These are phyloP conservation scores for Metschnikowia hibisci DNA, from an alignment of 805 yeast species.

Conservation along the genomic window DNA sequence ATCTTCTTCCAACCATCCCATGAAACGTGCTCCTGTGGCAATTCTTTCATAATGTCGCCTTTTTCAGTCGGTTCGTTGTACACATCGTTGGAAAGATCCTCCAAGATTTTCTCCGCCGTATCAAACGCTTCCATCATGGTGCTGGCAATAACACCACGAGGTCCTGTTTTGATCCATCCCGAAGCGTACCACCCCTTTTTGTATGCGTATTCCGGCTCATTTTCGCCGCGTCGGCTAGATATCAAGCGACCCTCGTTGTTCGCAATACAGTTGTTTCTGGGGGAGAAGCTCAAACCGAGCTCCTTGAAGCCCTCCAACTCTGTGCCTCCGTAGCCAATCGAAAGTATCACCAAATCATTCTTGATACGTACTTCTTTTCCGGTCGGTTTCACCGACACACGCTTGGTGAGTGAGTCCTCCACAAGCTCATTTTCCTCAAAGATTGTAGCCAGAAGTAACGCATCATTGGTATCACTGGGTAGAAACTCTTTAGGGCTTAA, in stretches of 20 bases:
- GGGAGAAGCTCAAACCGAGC: constrained; percentile 26
- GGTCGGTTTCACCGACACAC: constrained; percentile 31
- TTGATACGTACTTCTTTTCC: constrained; percentile 30
- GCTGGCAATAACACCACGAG: constrained; percentile 85
- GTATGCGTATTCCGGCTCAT: constrained; percentile 21
- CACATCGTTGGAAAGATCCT: constrained; percentile 45
- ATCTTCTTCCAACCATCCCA: constrained; percentile 71
- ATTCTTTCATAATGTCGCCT: constrained; percentile 9
- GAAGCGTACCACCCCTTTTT: constrained; percentile 62
- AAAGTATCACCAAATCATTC: constrained; percentile 68
- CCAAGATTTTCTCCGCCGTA: constrained; percentile 61
- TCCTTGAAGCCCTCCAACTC: constrained; percentile 58
- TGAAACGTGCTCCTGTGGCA: constrained; percentile 27
- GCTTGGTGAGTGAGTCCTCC: constrained; percentile 30
- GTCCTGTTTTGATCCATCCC: constrained; percentile 90
- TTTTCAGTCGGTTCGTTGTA: constrained; percentile 20
- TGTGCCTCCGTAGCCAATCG: constrained; percentile 78
- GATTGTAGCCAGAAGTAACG: constrained; percentile 41
- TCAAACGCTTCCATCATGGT: constrained; percentile 83
- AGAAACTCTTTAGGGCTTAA: constrained; percentile 59
- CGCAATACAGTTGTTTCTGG: constrained; percentile 22
- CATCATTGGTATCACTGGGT: constrained; percentile 30
- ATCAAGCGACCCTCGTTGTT: constrained; percentile 35
- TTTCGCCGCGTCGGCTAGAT: constrained; percentile 14
- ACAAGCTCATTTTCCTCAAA: constrained; percentile 47